Evolutionary conservation across 441 rosid genomes (phyloP), one percentile per base, ranked within the genome.

Genomic region (Biscutella laevigata): DNA sequence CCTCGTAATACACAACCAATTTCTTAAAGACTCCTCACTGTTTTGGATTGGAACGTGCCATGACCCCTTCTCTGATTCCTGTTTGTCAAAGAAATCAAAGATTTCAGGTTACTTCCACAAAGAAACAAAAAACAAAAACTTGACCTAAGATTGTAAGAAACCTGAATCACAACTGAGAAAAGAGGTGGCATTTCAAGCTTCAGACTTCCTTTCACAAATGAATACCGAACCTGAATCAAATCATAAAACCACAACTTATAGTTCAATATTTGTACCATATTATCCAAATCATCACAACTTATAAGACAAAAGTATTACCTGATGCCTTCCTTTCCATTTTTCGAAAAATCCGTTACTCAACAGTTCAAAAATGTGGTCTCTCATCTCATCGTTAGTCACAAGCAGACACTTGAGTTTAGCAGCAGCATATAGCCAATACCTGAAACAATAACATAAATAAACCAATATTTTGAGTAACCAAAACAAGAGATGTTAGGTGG

Each of bases 391-490:
- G 66, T 90, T 90, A 2, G 94, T 90, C 58, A 86, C 82, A 20
- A 86, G 79, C 61, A 79, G 68, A 67, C 95, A 90, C 63, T 77
- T 76, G 44, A 86, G 79, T 54, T 78, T 84, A 19, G 81, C 86
- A 59, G 89, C 75, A 57, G 95, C 94, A 52, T 82, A 90, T 0
- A 86, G 81, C 89, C 95, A 89, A 55, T 82, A 89, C 95, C 91
- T 86, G 53, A 42, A 72, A 21, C n/a, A n/a, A n/a, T n/a, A n/a
- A n/a, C n/a, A n/a, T n/a, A n/a, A n/a, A n/a, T n/a, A n/a, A n/a
- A n/a, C n/a, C n/a, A n/a, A n/a, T n/a, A n/a, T n/a, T n/a, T n/a
- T n/a, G n/a, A n/a, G n/a, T n/a, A n/a, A n/a, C n/a, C n/a, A n/a
- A n/a, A n/a, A n/a, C n/a, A n/a, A n/a, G n/a, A n/a, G n/a, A n/a